Base-by-base conservation (phyloP, 2,329 filamentous ascomycete species). In the Colletotrichum chlorophyti region DNA sequence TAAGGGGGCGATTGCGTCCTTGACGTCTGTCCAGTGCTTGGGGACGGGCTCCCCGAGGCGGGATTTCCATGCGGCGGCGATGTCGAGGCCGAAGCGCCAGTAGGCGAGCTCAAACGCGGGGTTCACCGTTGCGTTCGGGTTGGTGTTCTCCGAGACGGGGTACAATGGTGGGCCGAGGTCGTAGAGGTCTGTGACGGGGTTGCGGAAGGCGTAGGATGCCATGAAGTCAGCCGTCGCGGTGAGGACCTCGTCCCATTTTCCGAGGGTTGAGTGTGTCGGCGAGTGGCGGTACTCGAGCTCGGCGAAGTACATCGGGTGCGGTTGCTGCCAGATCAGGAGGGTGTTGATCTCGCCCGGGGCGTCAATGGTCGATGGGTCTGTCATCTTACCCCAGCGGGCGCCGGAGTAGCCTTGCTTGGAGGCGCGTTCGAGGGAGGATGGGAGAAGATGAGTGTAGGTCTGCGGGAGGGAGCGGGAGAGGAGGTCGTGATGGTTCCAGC, bases 251-350 rank as follows among this genome's bases (percentile, higher is more conserved):
- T 86, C 79, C 85, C 85, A 87, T 29, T 77, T 77, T 35, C 66
- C 46, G 6, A 87, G 66, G 0, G 78, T 83, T 5, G 71, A 66
- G 3, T 69, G 50, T 7, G 70, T 74, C 0, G 79, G 76, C 49
- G 73, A 77, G 0, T 74, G 74, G 19, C 80, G 74, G 64, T 81
- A 85, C 64, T 84, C 80, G 15, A 80, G 69, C 66, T 85, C 83
- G 0, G 84, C 84, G 64, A 86, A 83, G 65, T 83, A 84, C 75
- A 86, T 81, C 0, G 80, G 76, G 65, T 87, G 84, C 7, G 83
- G 83, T 64, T 86, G 84, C 63, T 87, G 84, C 84, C 84, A 87
- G 54, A 86, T 82, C 3, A 88, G 71, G 2, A 87, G 71, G 9
- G 78, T 80, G 66, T 87, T 87, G 66, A 87, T 86, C 61, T 84